These are phyloP conservation scores for Linnemannia schmuckeri DNA, from an alignment of 192 early-diverging fungal genomes.

Conservation along the genomic window DNA sequence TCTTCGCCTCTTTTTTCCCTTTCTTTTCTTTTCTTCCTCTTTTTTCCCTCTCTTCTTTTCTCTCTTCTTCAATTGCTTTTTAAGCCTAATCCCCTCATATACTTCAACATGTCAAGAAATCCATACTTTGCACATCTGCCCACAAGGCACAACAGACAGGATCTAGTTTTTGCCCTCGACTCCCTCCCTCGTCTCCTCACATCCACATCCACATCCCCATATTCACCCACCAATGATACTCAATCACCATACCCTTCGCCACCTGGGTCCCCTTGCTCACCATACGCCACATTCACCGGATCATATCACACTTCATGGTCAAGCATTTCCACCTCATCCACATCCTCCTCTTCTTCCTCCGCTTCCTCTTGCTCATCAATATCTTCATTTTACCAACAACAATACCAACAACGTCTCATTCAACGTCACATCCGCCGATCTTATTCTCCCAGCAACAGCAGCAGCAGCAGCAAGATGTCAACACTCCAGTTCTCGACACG, in stretches of 20 bases:
- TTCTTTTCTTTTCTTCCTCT: neutral
- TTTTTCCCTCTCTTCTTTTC: neutral
- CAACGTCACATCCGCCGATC: conserved; percentile 18
- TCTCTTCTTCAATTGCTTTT: neutral
- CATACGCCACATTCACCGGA: conserved; percentile 2
- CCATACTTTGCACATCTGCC: conserved; percentile 51
- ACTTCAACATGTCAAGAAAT: conserved; percentile 25
- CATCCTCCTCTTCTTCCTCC: conserved; percentile 13
- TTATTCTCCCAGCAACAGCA: neutral
- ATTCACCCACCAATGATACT: neutral
- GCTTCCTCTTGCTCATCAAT: conserved; percentile 11
- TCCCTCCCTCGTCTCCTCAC: conserved; percentile 33
- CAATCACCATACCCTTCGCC: conserved; percentile 13
- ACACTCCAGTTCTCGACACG: conserved; percentile 43
- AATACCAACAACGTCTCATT: conserved; percentile 27
- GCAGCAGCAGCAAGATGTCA: neutral
- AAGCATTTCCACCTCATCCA: conserved; percentile 10
- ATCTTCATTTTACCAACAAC: conserved; percentile 1
- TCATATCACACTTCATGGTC: conserved; percentile 7
- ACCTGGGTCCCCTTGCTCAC: neutral
- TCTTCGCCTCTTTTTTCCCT: neutral
- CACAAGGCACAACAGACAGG: conserved; percentile 46
- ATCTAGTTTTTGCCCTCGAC: conserved; percentile 48
- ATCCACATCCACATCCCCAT: neutral
- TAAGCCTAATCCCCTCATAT: neutral